Percentiles rank a stretch among this genome's conserved stretches.
These are phyloP conservation scores for Penstemon eatonii DNA, from an alignment of 257 asterid genomes.

Conservation along the genomic window DNA sequence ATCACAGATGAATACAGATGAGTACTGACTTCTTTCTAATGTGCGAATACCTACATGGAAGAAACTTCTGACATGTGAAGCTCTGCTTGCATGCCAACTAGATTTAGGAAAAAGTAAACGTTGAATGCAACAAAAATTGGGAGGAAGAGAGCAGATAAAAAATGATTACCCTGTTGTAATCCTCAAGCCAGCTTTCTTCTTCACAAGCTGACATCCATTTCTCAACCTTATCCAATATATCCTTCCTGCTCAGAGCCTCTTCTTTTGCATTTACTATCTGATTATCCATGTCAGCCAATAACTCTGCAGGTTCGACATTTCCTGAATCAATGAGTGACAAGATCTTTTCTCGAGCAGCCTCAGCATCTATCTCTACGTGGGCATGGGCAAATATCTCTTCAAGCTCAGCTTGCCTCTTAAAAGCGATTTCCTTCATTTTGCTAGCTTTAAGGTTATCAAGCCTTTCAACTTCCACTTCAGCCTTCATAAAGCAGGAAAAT, in stretches of 20 bases:
- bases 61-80: not conserved
- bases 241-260: conserved; percentile 89
- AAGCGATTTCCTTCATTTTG: conserved; percentile 95
- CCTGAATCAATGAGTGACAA: conserved; percentile 84
- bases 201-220: conserved; percentile 63
- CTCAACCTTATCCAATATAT: conserved; percentile 93
- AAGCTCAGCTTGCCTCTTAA: conserved; percentile 89
- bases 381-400: conserved; percentile 85
- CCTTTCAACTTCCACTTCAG: conserved; percentile 95
- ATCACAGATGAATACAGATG: not conserved
- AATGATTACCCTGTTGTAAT: conserved; percentile 76
- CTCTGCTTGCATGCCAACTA: not conserved
- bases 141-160: conserved; percentile 9
- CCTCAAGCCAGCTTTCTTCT: conserved; percentile 57
- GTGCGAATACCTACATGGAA: not conserved
- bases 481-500: conserved; percentile 46
- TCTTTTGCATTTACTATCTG: conserved; percentile 87
- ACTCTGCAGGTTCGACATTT: conserved; percentile 79
- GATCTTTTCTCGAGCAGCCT: conserved; percentile 74
- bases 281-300: conserved; percentile 90
- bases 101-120: not conserved
- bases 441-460: conserved; percentile 94
- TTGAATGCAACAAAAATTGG: not conserved
- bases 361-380: conserved; percentile 82
- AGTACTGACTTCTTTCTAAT: not conserved